Evolutionary conservation across 1,139 yeast genomes (phyloP).

Genomic region (Hanseniaspora gamundiae): DNA sequence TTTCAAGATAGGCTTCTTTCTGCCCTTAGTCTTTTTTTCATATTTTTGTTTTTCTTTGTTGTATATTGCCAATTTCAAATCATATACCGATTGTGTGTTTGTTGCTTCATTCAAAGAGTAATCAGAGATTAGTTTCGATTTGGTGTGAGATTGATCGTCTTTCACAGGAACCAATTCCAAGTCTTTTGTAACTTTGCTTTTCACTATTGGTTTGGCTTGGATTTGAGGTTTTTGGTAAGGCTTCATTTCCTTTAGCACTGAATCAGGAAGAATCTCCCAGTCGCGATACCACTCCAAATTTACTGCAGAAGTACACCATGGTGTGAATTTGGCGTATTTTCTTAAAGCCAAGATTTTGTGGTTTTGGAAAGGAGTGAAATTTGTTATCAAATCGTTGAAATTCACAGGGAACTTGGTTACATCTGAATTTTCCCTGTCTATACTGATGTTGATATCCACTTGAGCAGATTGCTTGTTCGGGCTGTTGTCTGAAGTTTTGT

Average conservation of each 20-base stretch:
- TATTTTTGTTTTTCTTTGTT: conserved; percentile 12
- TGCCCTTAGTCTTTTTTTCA: conserved; percentile 12
- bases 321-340: conserved; percentile 1
- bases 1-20: conserved; percentile 10
- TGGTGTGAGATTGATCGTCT: neutral
- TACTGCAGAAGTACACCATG: conserved; percentile 1
- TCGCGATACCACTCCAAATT: neutral
- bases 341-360: conserved; percentile 1
- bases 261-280: conserved; percentile 1
- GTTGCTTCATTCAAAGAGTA: neutral
- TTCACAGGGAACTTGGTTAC: neutral
- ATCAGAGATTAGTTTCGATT: neutral
- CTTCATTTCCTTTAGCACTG: neutral
- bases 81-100: conserved; percentile 9
- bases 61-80: conserved; percentile 10
- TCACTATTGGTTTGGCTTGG: neutral
- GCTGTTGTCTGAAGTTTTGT: neutral
- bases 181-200: neutral
- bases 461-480: neutral
- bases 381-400: neutral
- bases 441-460: neutral
- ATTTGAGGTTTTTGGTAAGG: neutral
- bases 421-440: neutral
- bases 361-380: neutral
- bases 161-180: neutral